phyloP scores from a whole-genome alignment of 257 asterid genomes.

The Lycium ferocissimum region DNA sequence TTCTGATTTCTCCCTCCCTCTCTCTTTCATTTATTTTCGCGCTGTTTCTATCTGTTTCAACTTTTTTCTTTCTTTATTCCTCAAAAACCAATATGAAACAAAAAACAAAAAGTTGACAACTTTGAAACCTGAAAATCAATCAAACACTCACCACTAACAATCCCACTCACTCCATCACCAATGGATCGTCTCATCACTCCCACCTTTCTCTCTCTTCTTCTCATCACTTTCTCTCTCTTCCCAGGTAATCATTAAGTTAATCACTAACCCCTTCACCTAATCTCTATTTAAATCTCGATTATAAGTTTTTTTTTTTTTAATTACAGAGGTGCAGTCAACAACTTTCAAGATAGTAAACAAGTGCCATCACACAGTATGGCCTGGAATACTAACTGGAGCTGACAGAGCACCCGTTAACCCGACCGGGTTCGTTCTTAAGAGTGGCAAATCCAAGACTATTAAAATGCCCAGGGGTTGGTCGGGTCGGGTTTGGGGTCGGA shows the following conservation, averaged over 20 bases:
- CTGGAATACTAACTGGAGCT: constrained; percentile 92
- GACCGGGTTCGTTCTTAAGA: constrained; percentile 73
- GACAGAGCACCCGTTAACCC: constrained; percentile 61
- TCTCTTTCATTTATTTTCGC: not conserved
- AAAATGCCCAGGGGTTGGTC: constrained; percentile 83
- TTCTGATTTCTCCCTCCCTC: not conserved
- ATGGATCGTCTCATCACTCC: constrained; percentile 55
- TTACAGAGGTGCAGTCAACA: constrained; percentile 66
- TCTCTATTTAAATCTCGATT: not conserved
- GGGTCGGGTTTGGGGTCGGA: constrained; percentile 92
- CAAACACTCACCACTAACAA: not conserved
- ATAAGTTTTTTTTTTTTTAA: not conserved
- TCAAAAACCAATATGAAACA: not conserved
- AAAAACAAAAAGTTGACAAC: not conserved
- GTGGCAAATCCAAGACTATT: constrained; percentile 72
- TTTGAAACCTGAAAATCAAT: constrained; percentile 15
- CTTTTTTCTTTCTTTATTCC: not conserved
- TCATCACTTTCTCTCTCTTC: constrained; percentile 47
- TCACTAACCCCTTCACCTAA: not conserved
- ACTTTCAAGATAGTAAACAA: constrained; percentile 83
- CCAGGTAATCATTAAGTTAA: constrained; percentile 46
- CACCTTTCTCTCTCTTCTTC: constrained; percentile 45
- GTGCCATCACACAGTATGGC: constrained; percentile 93
- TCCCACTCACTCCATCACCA: not conserved
- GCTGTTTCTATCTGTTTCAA: not conserved